Evolutionary conservation across 257 asterid genomes (phyloP).

Genomic region (Solanum arcanum): DNA sequence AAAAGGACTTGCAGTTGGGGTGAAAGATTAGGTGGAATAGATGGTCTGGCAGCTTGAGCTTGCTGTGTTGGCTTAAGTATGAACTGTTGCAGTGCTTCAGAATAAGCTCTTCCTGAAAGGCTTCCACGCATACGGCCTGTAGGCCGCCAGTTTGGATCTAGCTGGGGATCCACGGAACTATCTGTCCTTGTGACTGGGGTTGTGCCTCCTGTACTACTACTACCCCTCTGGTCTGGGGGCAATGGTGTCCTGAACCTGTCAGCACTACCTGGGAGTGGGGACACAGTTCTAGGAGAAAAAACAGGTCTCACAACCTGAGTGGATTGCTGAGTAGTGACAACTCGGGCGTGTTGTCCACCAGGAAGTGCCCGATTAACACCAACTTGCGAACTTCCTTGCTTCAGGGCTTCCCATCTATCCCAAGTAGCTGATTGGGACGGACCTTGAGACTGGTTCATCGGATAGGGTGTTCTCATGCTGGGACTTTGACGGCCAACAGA

Average conservation of each 20-base stretch:
- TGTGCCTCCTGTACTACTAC: constrained; percentile 4
- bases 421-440: constrained; percentile 12
- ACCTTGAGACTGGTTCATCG: constrained; percentile 22
- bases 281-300: constrained; percentile 16
- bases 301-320: constrained; percentile 17
- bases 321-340: constrained; percentile 27
- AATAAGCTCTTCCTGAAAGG: constrained; percentile 11
- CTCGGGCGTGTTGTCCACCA: constrained; percentile 23
- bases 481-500: constrained; percentile 7
- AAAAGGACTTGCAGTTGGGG: constrained; percentile 14
- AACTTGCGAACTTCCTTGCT: constrained; percentile 14
- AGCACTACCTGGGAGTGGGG: constrained; percentile 16
- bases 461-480: constrained; percentile 13
- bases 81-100: constrained; percentile 12
- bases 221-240: constrained; percentile 19
- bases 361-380: constrained; percentile 4
- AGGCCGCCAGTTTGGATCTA: constrained; percentile 21
- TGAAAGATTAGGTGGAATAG: constrained; percentile 10
- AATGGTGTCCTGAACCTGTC: constrained; percentile 7
- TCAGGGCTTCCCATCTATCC: background rate
- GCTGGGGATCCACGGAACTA: background rate
- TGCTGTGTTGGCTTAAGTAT: constrained; percentile 38
- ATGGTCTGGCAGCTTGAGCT: constrained; percentile 29
- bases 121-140: constrained; percentile 20
- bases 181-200: constrained; percentile 18